Evolutionary conservation across 2,329 filamentous ascomycete genomes (phyloP).

Genomic region (Gaeumannomyces tritici): DNA sequence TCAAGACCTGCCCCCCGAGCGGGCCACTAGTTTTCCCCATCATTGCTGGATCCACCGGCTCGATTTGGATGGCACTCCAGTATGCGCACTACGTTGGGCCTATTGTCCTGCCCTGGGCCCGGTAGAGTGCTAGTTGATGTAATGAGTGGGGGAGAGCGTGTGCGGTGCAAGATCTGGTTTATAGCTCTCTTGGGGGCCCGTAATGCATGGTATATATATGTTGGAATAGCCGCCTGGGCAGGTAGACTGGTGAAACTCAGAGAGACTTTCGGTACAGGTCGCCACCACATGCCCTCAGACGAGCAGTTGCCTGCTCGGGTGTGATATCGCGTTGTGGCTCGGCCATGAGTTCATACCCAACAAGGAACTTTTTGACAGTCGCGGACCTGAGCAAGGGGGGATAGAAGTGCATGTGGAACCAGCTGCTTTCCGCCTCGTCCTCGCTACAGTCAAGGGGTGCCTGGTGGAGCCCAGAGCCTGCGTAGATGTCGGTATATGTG

Average conservation of each 20-base stretch:
- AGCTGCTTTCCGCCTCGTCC: conserved; percentile 78
- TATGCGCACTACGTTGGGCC: conserved; percentile 55
- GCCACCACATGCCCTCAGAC: conserved; percentile 66
- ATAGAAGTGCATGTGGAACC: conserved; percentile 97
- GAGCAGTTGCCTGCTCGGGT: conserved; percentile 82
- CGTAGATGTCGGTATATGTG: not conserved
- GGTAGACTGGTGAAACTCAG: conserved; percentile 5
- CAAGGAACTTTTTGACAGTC: conserved; percentile 90
- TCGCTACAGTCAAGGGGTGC: conserved; percentile 74
- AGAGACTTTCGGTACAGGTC: conserved; percentile 71
- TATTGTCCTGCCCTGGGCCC: conserved; percentile 1
- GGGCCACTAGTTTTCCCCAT: conserved; percentile 47
- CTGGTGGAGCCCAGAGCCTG: conserved; percentile 89
- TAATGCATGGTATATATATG: not conserved
- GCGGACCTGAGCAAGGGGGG: conserved; percentile 86
- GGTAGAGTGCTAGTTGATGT: not conserved
- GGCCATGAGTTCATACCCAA: conserved; percentile 92
- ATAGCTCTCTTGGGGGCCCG: not conserved
- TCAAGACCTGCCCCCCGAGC: conserved; percentile 61
- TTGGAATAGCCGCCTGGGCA: not conserved
- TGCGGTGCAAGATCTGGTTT: not conserved
- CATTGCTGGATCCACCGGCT: conserved; percentile 28
- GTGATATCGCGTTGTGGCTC: conserved; percentile 99
- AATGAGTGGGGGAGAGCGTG: not conserved
- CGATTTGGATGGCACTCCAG: conserved; percentile 57